Evolutionary conservation across 2,329 filamentous ascomycete species (phyloP).

Genomic region (Aureobasidium vineae): DNA sequence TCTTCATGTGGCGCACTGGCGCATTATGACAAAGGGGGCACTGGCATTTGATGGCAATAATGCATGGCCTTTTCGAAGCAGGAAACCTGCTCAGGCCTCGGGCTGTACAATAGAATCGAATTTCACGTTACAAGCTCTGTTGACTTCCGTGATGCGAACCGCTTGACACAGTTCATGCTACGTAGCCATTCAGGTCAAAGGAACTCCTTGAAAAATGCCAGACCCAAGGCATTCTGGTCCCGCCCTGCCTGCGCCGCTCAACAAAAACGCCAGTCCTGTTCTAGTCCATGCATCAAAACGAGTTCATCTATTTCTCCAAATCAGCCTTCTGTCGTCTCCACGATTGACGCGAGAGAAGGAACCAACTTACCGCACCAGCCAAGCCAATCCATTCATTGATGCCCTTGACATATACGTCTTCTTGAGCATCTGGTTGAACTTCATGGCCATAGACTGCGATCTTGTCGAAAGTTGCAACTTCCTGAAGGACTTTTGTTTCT

Average conservation of each 20-base stretch:
- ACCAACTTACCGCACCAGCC: slow-evolving; percentile 60
- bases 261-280: not conserved
- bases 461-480: slow-evolving; percentile 67
- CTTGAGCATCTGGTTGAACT: slow-evolving; percentile 56
- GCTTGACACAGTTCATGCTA: not conserved
- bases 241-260: not conserved
- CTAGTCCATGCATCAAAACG: not conserved
- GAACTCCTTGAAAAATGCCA: not conserved
- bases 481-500: slow-evolving; percentile 58
- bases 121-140: slow-evolving; percentile 5
- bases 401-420: slow-evolving; percentile 70
- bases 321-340: not conserved
- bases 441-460: slow-evolving; percentile 87
- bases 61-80: slow-evolving; percentile 11
- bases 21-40: slow-evolving; percentile 14
- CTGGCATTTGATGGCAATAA: slow-evolving; percentile 24
- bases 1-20: slow-evolving; percentile 17
- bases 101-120: slow-evolving; percentile 22
- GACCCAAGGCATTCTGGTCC: not conserved
- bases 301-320: slow-evolving; percentile 3
- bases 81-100: not conserved
- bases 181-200: not conserved
- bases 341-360: not conserved
- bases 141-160: not conserved
- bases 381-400: slow-evolving; percentile 78